Evolutionary conservation across 2,329 filamentous ascomycete genomes (phyloP).

Genomic region (Alternaria infectoria): DNA sequence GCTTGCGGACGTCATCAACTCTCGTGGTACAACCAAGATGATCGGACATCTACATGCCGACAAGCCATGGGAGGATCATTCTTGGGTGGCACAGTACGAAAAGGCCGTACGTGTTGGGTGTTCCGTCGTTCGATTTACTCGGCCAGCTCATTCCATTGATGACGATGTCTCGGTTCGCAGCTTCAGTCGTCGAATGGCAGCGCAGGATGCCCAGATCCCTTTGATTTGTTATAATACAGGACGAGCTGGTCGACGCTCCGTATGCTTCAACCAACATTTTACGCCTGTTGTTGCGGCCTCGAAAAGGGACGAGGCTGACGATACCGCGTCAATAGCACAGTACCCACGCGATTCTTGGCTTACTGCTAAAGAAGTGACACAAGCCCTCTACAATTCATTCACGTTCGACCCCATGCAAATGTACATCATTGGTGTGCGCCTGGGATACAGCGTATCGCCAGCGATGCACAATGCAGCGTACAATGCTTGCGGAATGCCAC

Average conservation of each 20-base stretch:
- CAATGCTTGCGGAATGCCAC: constrained; percentile 69
- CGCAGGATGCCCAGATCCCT: constrained; percentile 56
- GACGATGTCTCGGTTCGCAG: constrained; percentile 68
- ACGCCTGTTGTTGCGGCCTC: constrained; percentile 64
- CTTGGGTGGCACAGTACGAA: constrained; percentile 64
- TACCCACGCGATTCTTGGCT: constrained; percentile 56
- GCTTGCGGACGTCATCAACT: constrained; percentile 58
- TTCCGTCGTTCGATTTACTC: constrained; percentile 67
- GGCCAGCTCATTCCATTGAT: constrained; percentile 61
- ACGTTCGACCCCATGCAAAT: constrained; percentile 73
- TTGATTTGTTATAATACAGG: constrained; percentile 72
- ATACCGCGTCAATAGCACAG: background rate
- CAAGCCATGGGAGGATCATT: constrained; percentile 62
- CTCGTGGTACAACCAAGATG: constrained; percentile 64
- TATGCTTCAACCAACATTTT: constrained; percentile 69
- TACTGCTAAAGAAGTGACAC: constrained; percentile 68
- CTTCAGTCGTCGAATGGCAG: constrained; percentile 59
- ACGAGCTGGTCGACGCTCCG: constrained; percentile 66
- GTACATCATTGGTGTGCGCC: constrained; percentile 75
- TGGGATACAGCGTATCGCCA: constrained; percentile 75
- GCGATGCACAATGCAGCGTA: constrained; percentile 79
- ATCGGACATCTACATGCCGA: constrained; percentile 63
- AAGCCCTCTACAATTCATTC: constrained; percentile 70
- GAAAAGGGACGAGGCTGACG: constrained; percentile 41
- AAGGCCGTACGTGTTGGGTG: constrained; percentile 65